A percentile compares a stretch with the other conserved stretches of the same genome.
Evolutionary conservation across 306 rosid genomes (phyloP).

Genomic region (Malus fusca): DNA sequence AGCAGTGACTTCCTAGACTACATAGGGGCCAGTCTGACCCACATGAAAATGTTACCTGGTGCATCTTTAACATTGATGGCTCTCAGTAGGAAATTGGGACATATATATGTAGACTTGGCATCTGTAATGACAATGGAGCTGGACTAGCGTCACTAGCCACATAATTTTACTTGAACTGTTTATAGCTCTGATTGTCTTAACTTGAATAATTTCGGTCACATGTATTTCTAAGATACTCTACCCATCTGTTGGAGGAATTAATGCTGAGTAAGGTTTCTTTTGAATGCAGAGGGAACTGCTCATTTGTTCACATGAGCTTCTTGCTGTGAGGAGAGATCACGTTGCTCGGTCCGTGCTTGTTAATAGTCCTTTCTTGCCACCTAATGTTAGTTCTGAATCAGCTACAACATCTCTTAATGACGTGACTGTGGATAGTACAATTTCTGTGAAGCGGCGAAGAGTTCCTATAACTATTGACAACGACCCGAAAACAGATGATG

Average conservation of each 20-base stretch:
- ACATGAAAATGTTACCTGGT: background rate
- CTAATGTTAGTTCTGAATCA: slow-evolving; percentile 90
- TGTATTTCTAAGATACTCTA: background rate
- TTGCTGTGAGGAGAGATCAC: slow-evolving; percentile 79
- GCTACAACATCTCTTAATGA: slow-evolving; percentile 96
- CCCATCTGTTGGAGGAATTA: background rate
- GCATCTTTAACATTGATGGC: background rate
- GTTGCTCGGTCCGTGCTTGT: slow-evolving; percentile 58
- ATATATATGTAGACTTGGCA: background rate
- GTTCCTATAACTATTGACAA: slow-evolving; percentile 52
- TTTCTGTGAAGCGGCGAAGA: slow-evolving; percentile 54
- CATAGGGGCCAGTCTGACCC: background rate
- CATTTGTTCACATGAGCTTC: slow-evolving; percentile 79
- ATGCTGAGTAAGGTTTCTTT: background rate
- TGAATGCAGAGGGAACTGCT: slow-evolving; percentile 82
- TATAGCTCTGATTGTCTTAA: background rate
- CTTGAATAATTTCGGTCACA: background rate
- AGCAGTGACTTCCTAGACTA: background rate
- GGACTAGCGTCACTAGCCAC: background rate
- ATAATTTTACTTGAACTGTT: background rate
- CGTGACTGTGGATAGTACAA: slow-evolving; percentile 77
- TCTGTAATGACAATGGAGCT: background rate
- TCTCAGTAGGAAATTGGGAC: background rate
- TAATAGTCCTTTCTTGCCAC: slow-evolving; percentile 53
- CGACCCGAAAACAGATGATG: slow-evolving; percentile 77